These are phyloP conservation scores for Triticum monococcum DNA, from an alignment of 176 grass and related monocot species.

Conservation along the genomic window DNA sequence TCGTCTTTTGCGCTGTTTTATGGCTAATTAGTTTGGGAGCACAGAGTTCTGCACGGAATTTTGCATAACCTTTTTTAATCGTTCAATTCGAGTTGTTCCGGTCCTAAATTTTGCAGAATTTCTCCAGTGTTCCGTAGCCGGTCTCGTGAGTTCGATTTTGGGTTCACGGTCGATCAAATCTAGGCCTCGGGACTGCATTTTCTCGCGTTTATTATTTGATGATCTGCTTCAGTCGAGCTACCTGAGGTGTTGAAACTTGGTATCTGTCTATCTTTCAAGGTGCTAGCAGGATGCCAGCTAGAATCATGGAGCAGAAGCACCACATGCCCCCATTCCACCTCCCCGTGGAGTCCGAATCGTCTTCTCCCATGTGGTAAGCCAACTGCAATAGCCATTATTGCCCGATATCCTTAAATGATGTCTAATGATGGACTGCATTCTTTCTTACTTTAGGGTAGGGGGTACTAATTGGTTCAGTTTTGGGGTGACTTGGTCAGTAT, in stretches of 20 bases:
- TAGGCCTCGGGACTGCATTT: neutral
- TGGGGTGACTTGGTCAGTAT: slow-evolving; percentile 3
- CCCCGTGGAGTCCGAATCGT: slow-evolving; percentile 36
- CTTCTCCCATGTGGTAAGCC: slow-evolving; percentile 32
- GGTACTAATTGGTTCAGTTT: slow-evolving; percentile 18
- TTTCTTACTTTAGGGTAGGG: neutral
- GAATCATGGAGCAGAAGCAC: slow-evolving; percentile 77
- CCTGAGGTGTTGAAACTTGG: slow-evolving; percentile 13
- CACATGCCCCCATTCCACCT: slow-evolving; percentile 36
- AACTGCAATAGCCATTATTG: slow-evolving; percentile 17
- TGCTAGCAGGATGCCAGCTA: slow-evolving; percentile 71
- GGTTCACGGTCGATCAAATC: neutral
- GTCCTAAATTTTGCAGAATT: neutral
- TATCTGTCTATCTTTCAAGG: slow-evolving; percentile 6
- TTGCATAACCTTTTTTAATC: neutral
- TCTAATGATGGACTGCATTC: slow-evolving; percentile 15
- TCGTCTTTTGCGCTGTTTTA: neutral
- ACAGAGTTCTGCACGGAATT: slow-evolving; percentile 6
- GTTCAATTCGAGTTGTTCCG: neutral
- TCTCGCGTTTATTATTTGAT: slow-evolving; percentile 27
- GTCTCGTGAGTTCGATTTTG: slow-evolving; percentile 7
- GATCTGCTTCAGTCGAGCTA: slow-evolving; percentile 42
- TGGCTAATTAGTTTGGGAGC: slow-evolving; percentile 17
- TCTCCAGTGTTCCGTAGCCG: neutral
- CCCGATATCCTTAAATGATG: neutral